Conservation (phyloP, 139 green algal genomes). For the Pleodorina starrii region DNA sequence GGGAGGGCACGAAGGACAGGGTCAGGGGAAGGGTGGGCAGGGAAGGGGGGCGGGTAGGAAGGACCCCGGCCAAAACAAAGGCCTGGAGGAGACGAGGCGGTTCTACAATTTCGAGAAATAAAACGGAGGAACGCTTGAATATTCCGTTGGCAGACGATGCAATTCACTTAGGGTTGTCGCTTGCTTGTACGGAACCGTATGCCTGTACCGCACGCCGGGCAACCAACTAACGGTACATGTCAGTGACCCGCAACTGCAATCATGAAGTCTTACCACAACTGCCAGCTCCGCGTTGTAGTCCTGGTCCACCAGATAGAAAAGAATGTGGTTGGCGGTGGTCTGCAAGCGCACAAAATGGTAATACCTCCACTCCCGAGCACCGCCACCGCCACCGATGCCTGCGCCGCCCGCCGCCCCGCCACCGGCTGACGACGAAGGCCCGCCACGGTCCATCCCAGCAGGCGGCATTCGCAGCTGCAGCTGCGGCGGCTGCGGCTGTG, state of each 20-base stretch:
- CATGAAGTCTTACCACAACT: slow-evolving; percentile 50
- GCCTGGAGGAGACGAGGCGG: neutral
- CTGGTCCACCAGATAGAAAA: slow-evolving; percentile 70
- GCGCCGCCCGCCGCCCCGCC: too few species aligned
- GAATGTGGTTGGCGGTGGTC: slow-evolving; percentile 59
- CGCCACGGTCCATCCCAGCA: neutral
- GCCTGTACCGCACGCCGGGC: neutral
- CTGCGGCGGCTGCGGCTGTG: neutral
- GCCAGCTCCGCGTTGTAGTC: slow-evolving; percentile 42
- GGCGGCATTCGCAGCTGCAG: neutral
- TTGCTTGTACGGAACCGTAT: neutral
- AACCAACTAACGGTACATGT: neutral
- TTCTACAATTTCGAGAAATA: neutral
- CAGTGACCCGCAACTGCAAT: neutral
- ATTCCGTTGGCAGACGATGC: neutral
- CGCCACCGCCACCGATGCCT: neutral
- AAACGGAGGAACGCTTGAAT: neutral
- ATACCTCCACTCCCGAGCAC: neutral
- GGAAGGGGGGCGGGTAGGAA: neutral
- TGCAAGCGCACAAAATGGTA: slow-evolving; percentile 40
- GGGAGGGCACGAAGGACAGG: neutral
- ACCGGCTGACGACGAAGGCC: neutral
- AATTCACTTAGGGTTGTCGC: neutral
- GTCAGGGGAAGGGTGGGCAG: neutral
- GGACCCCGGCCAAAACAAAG: too few species aligned